A percentile compares a stretch with the other conserved stretches of the same genome.
Conservation (phyloP, 2,329 filamentous ascomycete species). For the Paracamarosporium sp. region DNA sequence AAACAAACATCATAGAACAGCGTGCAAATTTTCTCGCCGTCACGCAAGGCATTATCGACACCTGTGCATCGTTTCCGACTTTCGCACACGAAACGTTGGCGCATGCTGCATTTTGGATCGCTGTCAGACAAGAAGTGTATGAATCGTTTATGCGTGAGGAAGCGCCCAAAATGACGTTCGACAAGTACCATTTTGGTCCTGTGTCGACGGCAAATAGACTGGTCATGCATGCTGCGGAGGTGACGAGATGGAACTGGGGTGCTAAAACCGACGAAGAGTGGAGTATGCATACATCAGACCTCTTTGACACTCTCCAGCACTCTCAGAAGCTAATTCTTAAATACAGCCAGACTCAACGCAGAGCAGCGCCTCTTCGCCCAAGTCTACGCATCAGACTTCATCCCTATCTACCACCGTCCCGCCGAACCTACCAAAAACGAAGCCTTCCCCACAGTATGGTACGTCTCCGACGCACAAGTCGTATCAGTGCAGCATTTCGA, state of each 20-base stretch:
- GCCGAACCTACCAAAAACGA: neutral
- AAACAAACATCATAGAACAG: neutral
- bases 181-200: neutral
- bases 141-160: neutral
- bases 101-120: constrained; percentile 1
- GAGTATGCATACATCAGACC: neutral
- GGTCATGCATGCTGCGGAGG: neutral
- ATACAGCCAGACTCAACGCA: neutral
- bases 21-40: neutral
- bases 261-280: neutral
- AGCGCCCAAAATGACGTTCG: neutral
- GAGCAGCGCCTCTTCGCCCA: neutral
- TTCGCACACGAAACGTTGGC: neutral
- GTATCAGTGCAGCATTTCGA: neutral
- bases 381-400: neutral
- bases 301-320: neutral
- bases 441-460: constrained; percentile 1
- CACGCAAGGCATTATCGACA: neutral
- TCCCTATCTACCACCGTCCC: neutral
- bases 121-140: constrained; percentile 4
- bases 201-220: neutral
- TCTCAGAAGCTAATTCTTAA: neutral
- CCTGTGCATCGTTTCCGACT: neutral
- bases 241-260: neutral
- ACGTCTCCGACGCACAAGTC: neutral